phyloP scores from a whole-genome alignment of 352 stramenopile genomes.

The Peronospora farinosa region DNA sequence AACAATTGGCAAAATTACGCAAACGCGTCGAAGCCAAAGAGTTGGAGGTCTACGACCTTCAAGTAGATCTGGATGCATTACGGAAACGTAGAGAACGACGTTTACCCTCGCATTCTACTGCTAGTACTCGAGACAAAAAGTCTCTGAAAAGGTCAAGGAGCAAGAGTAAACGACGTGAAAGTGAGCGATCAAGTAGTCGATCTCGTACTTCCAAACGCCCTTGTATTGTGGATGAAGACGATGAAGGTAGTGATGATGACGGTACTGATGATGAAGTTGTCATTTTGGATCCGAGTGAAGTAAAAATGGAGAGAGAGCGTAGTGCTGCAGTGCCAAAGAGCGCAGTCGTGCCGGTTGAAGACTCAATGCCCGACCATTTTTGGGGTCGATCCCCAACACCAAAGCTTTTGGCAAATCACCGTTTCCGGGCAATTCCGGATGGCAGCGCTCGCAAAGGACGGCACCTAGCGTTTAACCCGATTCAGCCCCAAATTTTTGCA shows the following conservation, averaged over 20 bases:
- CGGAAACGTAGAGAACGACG: constrained; percentile 43
- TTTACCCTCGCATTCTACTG: constrained; percentile 14
- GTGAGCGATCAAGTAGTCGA: constrained; percentile 29
- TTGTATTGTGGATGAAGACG: constrained; percentile 62
- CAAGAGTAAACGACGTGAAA: constrained; percentile 18
- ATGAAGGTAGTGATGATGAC: constrained; percentile 45
- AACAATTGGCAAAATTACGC: constrained; percentile 32
- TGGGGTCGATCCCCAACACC: constrained; percentile 56
- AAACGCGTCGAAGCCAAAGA: constrained; percentile 44
- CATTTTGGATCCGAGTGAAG: constrained; percentile 41
- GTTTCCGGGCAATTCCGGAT: constrained; percentile 55
- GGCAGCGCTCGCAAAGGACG: constrained; percentile 60
- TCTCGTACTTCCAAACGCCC: constrained; percentile 44
- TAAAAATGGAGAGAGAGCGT: constrained; percentile 36
- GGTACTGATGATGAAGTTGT: constrained; percentile 43
- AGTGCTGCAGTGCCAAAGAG: constrained; percentile 5
- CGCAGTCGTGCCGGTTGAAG: constrained; percentile 30
- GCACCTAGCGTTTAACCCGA: constrained; percentile 72
- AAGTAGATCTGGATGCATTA: constrained; percentile 56
- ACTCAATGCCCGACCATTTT: constrained; percentile 63
- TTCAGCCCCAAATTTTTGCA: constrained; percentile 62
- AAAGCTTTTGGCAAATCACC: constrained; percentile 67
- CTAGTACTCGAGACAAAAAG: constrained; percentile 9
- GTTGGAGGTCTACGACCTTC: constrained; percentile 60
- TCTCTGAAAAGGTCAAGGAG: constrained; percentile 20